Evolutionary conservation across 768 basidiomycete species (phyloP).

Genomic region (Leccinum pellstonianum): DNA sequence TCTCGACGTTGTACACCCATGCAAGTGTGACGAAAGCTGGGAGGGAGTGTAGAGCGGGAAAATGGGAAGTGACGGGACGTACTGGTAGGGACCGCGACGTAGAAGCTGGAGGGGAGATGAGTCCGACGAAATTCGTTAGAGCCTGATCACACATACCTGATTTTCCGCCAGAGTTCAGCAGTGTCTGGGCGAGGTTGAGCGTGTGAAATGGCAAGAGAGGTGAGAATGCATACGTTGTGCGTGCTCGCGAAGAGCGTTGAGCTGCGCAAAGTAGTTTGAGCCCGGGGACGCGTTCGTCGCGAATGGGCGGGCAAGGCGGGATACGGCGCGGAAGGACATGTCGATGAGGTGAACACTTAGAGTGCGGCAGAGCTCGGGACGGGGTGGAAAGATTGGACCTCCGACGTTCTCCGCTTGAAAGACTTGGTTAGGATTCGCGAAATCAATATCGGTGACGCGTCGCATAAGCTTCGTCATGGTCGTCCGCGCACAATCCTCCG

Average conservation of each 20-base stretch:
- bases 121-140: background rate
- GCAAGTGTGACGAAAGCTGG: conserved; percentile 28
- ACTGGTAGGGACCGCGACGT: conserved; percentile 75
- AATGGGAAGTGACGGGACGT: conserved; percentile 30
- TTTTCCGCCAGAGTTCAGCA: conserved; percentile 81
- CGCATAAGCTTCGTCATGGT: conserved; percentile 47
- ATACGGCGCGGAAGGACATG: conserved; percentile 46
- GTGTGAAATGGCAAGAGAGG: conserved; percentile 2
- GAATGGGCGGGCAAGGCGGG: conserved; percentile 35
- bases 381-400: conserved; percentile 11
- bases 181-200: conserved; percentile 50
- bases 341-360: conserved; percentile 7
- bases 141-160: conserved; percentile 54
- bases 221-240: conserved; percentile 51
- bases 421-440: conserved; percentile 6
- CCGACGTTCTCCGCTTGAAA: conserved; percentile 33
- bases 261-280: conserved; percentile 48
- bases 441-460: conserved; percentile 42
- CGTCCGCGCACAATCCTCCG: conserved; percentile 71
- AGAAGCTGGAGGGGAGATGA: conserved; percentile 49
- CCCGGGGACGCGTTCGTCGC: conserved; percentile 39
- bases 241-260: conserved; percentile 61
- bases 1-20: conserved; percentile 54
- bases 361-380: conserved; percentile 31
- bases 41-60: conserved; percentile 13